Base-by-base conservation (phyloP, 2,329 filamentous ascomycete species). In the Parascedosporium putredinis region DNA sequence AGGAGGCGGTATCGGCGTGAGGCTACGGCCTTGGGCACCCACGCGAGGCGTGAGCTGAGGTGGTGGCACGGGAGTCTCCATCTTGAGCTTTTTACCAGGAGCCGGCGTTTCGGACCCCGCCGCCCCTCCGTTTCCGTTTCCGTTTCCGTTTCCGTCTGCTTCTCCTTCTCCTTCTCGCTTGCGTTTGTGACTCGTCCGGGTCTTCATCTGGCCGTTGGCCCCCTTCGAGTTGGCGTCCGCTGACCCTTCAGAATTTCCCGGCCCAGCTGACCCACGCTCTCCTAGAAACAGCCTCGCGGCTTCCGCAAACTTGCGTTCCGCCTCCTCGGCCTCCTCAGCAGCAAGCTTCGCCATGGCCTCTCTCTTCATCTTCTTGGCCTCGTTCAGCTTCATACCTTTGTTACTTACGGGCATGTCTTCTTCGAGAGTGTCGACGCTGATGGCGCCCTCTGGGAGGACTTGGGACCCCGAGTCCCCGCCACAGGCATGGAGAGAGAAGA, bases 331-430 rank as follows among this genome's bases (percentile, higher is more conserved):
- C 58, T 83, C 79, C 54, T 82, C 77, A 1, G 76, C 79, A 2
- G 79, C 79, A 55, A 75, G 69, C 55, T 78, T 78, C 10, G 76
- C 78, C 55, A 81, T 65, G 5, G 78, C 76, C 62, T 86, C 81
- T 50, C 79, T 72, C 66, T 87, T 87, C 9, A 84, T 67, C 60
- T 85, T 86, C 65, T 87, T 88, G 2, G 86, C 81, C 57, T 87
- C 84, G 59, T 88, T 88, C 22, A 88, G 71, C 59, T 86, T 84
- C 80, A 88, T 86, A 7, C 85, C 84, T 47, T 84, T 75, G 62
- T 88, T 85, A 59, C 80, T 81, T 12, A 81, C 71, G 49, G 78
- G 77, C 29, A 79, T 74, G 55, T 86, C 81, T 29, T 84, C 79
- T 27, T 72, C 74, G 42, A 81, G 58, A 20, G 74, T 69, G 31